Evolutionary conservation across 495 filamentous ascomycete species (phyloP), one percentile per base, ranked within the genome.

Genomic region (Alectoria sarmentosa): DNA sequence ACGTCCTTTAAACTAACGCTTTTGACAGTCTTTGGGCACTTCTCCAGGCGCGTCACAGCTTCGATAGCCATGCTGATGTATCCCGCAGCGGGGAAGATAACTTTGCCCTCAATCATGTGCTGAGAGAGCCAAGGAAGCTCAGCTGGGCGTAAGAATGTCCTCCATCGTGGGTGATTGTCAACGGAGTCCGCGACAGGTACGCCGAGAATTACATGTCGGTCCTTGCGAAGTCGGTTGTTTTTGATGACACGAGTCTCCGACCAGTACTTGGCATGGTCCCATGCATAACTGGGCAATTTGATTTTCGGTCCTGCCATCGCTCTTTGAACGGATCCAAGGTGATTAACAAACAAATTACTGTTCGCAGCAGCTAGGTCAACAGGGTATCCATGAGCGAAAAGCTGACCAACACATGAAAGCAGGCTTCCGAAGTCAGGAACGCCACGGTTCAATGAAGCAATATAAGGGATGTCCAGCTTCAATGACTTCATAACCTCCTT

Each of bases 191-290:
- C n/a, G n/a, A n/a, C n/a, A n/a, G n/a, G n/a, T n/a, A n/a, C n/a
- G n/a, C n/a, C n/a, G n/a, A n/a, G n/a, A n/a, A n/a, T n/a, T n/a
- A n/a, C n/a, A n/a, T n/a, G n/a, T n/a, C n/a, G n/a, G n/a, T n/a
- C n/a, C n/a, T n/a, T n/a, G n/a, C n/a, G n/a, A 3, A 62, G 60
- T 0, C 37, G n/a, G 0, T 75, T 39, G 0, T 69, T 66, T 8
- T 73, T 66, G 6, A 67, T 19, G 0, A 67, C 71, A 1, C 73
- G 69, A 0, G 66, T 52, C 10, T 67, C 72, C 0, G 68, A 65
- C 82, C 81, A 85, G 67, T 78, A 80, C 30, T 69, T 72, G 28
- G 65, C 57, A 52, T 81, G 72, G 62, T 76, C 73, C 72, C 72
- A 82, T 32, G 70, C 68, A 65, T 82, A 82, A 8, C 70, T 69